Base-by-base conservation (phyloP, 805 yeast species). In the Monosporozyma aerobia region DNA sequence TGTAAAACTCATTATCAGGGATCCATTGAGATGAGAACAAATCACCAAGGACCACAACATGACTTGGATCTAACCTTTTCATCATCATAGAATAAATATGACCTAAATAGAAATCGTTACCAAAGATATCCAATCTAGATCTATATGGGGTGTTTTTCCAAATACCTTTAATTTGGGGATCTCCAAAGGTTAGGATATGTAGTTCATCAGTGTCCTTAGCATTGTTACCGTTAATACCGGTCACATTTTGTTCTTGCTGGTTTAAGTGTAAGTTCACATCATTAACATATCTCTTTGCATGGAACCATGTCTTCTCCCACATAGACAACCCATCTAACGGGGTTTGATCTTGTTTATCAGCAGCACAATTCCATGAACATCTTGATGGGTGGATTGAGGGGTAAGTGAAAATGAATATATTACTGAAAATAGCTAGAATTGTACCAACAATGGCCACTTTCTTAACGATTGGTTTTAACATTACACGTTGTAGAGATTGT, bases 11-110 rank as follows among this genome's bases (percentile, higher is more conserved):
- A 14, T 82, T 77, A 68, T 90, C 96, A 40, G 77, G 75, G 57
- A 94, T 89, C 98, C 99, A 94, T 72, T 94, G 99, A 7, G 94
- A 85, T 11, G 96, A 87, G 55, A 94, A 82, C 59, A 89, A 74
- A 68, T 94, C 99, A 3, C 99, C 99, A 81, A 94, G 77, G 0
- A 90, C 95, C 0, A 87, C 87, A 16, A 87, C 92, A 67, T 83
- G 89, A 23, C 83, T 77, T 0, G 99, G 99, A 1, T 73, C 56
- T 54, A 88, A 69, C 55, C 90, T 70, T 9, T 64, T 62, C 57
- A 78, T 77, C 86, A 92, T 82, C 5, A 79, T 77, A 3, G 68
- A 61, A 66, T 84, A 89, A 25, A 92, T 83, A 61, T 90, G 97
- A 1, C 96, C 95, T 55, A 94, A 71, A 63, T 84, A 94, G 59